Evolutionary conservation across 1,284 basidiomycete species (phyloP).

Genomic region (Apiotrichum veenhuisii): DNA sequence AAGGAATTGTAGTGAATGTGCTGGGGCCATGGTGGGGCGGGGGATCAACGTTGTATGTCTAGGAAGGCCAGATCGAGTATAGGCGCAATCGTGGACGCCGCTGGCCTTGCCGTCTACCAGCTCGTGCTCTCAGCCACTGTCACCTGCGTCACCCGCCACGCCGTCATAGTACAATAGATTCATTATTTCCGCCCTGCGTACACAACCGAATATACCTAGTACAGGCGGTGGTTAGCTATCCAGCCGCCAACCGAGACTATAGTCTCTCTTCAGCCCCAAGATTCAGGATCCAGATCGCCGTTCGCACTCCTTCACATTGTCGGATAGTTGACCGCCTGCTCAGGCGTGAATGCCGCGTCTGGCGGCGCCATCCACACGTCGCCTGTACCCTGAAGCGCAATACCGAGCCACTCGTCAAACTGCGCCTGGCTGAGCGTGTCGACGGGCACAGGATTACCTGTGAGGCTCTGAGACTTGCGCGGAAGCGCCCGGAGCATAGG

Average conservation of each 20-base stretch:
- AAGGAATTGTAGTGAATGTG: too few relatives aligned
- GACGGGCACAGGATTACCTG: background rate
- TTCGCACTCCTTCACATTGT: background rate
- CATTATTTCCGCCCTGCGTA: constrained; percentile 2
- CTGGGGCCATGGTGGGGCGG: too few relatives aligned
- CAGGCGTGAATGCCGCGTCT: constrained; percentile 12
- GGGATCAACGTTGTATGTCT: background rate
- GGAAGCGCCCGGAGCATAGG: constrained; percentile 33
- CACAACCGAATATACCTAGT: constrained; percentile 5
- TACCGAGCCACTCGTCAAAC: constrained; percentile 31
- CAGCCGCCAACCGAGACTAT: background rate
- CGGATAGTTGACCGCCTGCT: constrained; percentile 2
- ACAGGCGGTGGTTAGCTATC: background rate
- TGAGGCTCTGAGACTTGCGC: constrained; percentile 12
- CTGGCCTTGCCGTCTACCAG: too few relatives aligned
- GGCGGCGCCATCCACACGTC: constrained; percentile 20
- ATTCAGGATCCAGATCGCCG: background rate
- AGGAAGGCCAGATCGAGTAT: background rate
- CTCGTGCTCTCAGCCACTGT: background rate
- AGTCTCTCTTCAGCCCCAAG: background rate
- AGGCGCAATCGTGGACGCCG: background rate
- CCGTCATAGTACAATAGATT: constrained; percentile 4
- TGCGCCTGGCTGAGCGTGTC: constrained; percentile 15
- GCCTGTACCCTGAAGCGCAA: constrained; percentile 22
- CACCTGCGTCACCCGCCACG: background rate